Evolutionary conservation across 306 rosid genomes (phyloP).

Genomic region (Ormosia emarginata): DNA sequence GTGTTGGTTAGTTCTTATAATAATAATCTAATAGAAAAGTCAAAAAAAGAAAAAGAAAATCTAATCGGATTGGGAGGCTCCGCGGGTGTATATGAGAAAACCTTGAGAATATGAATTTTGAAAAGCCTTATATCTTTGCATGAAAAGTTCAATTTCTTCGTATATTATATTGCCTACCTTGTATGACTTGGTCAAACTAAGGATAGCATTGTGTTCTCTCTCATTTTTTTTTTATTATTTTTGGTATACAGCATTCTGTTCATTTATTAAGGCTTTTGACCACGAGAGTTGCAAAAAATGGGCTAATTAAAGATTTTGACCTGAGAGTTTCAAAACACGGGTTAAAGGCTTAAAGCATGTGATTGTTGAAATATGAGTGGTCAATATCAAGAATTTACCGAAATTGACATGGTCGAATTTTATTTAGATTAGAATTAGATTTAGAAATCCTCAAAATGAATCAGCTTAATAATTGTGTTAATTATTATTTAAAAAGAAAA

Average conservation of each 20-base stretch:
- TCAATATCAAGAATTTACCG: background rate
- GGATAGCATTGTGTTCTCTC: background rate
- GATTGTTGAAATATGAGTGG: background rate
- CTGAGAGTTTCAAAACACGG: background rate
- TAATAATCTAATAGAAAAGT: background rate
- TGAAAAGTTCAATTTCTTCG: slow-evolving; percentile 5
- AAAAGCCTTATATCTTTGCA: background rate
- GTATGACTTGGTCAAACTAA: slow-evolving; percentile 19
- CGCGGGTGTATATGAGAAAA: background rate
- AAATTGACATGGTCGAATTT: background rate
- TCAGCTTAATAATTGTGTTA: background rate
- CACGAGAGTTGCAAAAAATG: background rate
- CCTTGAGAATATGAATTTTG: background rate
- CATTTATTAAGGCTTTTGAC: slow-evolving; percentile 18
- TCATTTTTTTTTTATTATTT: background rate
- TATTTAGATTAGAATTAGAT: background rate
- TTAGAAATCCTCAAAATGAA: background rate
- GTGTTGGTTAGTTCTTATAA: background rate
- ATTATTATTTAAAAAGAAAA: background rate
- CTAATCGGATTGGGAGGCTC: background rate
- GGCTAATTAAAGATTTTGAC: background rate
- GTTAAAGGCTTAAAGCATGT: background rate
- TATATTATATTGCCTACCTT: background rate
- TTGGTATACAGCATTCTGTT: background rate
- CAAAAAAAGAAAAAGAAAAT: too few relatives aligned